phyloP scores from a whole-genome alignment of 208 protist genomes.

The Jaenimonas drosophilae region DNA sequence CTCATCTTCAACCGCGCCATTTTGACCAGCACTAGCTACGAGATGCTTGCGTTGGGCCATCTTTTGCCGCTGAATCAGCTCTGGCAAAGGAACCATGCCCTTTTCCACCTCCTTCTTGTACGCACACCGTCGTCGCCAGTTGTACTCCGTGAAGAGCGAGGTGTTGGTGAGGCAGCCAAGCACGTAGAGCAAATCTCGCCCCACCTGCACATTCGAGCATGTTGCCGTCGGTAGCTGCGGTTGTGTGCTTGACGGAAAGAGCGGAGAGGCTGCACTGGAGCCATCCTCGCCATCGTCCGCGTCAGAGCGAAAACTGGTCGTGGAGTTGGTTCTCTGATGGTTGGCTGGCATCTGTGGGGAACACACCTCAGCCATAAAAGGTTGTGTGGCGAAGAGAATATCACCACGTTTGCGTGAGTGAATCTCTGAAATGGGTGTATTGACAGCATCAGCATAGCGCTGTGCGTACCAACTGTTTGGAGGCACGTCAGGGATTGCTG shows the following conservation, averaged over 20 bases:
- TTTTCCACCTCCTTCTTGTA: conserved; percentile 29
- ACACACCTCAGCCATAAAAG: too few relatives aligned
- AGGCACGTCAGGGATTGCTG: conserved; percentile 23
- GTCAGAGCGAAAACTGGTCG: too few relatives aligned
- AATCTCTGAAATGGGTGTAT: conserved; percentile 28
- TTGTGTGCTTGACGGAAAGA: too few relatives aligned
- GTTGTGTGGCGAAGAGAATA: conserved; percentile 42
- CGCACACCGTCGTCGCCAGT: conserved; percentile 48
- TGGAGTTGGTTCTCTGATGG: too few relatives aligned
- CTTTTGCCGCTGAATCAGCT: conserved; percentile 6
- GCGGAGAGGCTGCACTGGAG: too few relatives aligned
- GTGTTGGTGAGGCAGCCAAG: conserved; percentile 64
- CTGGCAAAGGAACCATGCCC: conserved; percentile 10
- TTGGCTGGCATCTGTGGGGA: too few relatives aligned
- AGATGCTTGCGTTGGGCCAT: conserved; percentile 6
- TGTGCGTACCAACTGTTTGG: conserved; percentile 54
- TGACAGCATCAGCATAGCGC: conserved; percentile 18
- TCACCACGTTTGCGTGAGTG: conserved; percentile 37
- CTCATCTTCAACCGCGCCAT: too few relatives aligned
- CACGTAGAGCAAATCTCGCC: conserved; percentile 56
- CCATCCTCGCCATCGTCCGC: too few relatives aligned
- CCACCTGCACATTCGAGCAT: too few relatives aligned
- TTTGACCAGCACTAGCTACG: too few relatives aligned
- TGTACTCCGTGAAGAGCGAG: conserved; percentile 58
- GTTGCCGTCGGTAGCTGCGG: too few relatives aligned